These are phyloP conservation scores for Cladobotryum mycophilum DNA, from an alignment of 2,329 filamentous ascomycete genomes.

Conservation along the genomic window DNA sequence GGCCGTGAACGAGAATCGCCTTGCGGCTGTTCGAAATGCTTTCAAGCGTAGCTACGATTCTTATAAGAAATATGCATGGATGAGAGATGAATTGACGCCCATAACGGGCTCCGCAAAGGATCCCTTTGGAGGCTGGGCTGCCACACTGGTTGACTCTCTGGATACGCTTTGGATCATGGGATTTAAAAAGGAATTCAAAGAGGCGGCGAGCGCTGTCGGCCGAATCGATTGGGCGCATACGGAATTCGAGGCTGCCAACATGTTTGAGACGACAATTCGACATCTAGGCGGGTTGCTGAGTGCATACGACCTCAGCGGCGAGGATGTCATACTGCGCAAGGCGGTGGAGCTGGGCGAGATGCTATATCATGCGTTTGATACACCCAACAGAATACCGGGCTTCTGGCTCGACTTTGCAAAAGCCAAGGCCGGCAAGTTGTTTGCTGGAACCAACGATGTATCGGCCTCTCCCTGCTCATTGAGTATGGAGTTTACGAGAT, in stretches of 20 bases:
- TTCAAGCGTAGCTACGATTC: constrained; percentile 42
- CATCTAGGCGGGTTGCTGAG: constrained; percentile 46
- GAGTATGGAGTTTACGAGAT: constrained; percentile 66
- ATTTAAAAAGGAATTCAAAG: constrained; percentile 48
- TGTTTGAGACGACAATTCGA: constrained; percentile 51
- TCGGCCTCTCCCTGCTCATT: constrained; percentile 56
- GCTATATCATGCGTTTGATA: constrained; percentile 49
- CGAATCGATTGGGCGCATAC: constrained; percentile 47
- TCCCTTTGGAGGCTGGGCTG: constrained; percentile 50
- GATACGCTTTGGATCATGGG: constrained; percentile 61
- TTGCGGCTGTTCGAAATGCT: constrained; percentile 32
- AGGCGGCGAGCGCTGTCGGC: constrained; percentile 44
- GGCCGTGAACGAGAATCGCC: constrained; percentile 22
- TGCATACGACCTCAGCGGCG: constrained; percentile 44
- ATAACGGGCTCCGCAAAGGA: constrained; percentile 40
- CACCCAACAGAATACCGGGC: constrained; percentile 44
- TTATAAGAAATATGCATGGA: constrained; percentile 48
- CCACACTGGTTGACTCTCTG: constrained; percentile 54
- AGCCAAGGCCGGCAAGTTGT: constrained; percentile 38
- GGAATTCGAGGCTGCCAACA: constrained; percentile 35
- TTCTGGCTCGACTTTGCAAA: constrained; percentile 41
- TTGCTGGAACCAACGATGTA: constrained; percentile 43
- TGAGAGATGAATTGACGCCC: constrained; percentile 46
- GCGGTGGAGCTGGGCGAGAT: constrained; percentile 48
- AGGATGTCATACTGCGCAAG: constrained; percentile 41